These are phyloP conservation scores for Saccharum hybrid DNA, from an alignment of 202 grass and related monocot species.

Conservation along the genomic window DNA sequence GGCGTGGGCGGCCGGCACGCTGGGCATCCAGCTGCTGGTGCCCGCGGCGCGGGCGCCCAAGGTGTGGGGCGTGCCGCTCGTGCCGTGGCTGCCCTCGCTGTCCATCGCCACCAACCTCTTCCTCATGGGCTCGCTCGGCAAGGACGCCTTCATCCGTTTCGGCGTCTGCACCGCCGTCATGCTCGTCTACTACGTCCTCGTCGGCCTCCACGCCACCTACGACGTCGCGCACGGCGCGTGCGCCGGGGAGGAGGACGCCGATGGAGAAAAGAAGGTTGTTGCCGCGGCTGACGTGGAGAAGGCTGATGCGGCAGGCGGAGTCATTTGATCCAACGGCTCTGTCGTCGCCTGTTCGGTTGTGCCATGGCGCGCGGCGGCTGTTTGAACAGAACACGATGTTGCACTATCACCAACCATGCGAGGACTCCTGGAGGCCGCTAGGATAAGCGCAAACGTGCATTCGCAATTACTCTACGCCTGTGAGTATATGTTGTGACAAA, in stretches of 20 bases:
- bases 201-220: slow-evolving; percentile 89
- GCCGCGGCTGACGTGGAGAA: slow-evolving; percentile 54
- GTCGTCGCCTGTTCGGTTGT: too few species aligned
- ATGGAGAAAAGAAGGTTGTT: background rate
- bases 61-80: slow-evolving; percentile 87
- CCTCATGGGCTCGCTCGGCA: slow-evolving; percentile 86
- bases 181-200: slow-evolving; percentile 83
- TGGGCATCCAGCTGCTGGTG: slow-evolving; percentile 69
- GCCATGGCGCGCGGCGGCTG: too few species aligned
- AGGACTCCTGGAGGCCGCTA: too few species aligned
- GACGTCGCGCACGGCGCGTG: slow-evolving; percentile 70
- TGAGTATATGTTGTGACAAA: too few species aligned
- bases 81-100: slow-evolving; percentile 90
- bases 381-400: too few species aligned
- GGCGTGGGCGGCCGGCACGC: slow-evolving; percentile 60
- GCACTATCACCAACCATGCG: too few species aligned
- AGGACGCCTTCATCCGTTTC: slow-evolving; percentile 79
- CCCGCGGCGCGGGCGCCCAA: slow-evolving; percentile 63
- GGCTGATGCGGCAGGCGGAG: background rate
- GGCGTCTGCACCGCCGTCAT: slow-evolving; percentile 74
- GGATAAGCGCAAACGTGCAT: too few species aligned
- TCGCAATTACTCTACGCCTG: too few species aligned
- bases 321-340: too few species aligned
- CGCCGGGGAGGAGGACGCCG: slow-evolving; percentile 3
- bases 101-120: slow-evolving; percentile 98